These are phyloP conservation scores for Phytophthora palmivora DNA, from an alignment of 352 stramenopile genomes.

Conservation along the genomic window DNA sequence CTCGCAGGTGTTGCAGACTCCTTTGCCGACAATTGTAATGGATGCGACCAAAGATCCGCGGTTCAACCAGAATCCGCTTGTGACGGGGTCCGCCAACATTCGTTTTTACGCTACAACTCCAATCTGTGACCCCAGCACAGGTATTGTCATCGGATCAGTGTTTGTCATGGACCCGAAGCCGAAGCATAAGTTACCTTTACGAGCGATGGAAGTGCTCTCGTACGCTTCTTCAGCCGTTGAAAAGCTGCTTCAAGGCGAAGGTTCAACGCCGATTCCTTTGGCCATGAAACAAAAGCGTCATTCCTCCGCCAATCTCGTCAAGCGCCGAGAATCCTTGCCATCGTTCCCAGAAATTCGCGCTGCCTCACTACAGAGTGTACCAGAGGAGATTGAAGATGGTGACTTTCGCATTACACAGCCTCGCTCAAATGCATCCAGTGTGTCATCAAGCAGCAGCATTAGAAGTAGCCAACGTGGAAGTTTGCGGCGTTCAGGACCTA, in stretches of 20 bases:
- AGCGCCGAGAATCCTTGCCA: slow-evolving; percentile 31
- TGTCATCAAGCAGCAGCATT: slow-evolving; percentile 24
- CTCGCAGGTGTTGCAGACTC: slow-evolving; percentile 53
- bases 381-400: slow-evolving; percentile 52
- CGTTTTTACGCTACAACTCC: slow-evolving; percentile 92
- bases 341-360: slow-evolving; percentile 35
- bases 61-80: slow-evolving; percentile 88
- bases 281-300: slow-evolving; percentile 40
- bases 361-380: slow-evolving; percentile 52
- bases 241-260: slow-evolving; percentile 51
- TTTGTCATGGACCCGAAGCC: slow-evolving; percentile 80
- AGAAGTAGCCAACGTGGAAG: slow-evolving; percentile 17
- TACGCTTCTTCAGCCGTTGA: slow-evolving; percentile 67
- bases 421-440: slow-evolving; percentile 34
- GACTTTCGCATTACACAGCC: slow-evolving; percentile 37
- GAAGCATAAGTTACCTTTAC: slow-evolving; percentile 55
- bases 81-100: slow-evolving; percentile 89
- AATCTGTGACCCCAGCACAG: slow-evolving; percentile 63
- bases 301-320: slow-evolving; percentile 17
- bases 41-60: slow-evolving; percentile 85
- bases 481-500: slow-evolving; percentile 19
- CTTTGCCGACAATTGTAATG: slow-evolving; percentile 73
- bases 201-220: slow-evolving; percentile 69
- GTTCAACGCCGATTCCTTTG: slow-evolving; percentile 1
- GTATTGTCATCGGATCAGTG: slow-evolving; percentile 78